Percentiles rank a stretch among this genome's conserved stretches.
These are phyloP conservation scores for Tulasnella sp. DNA, from an alignment of 768 basidiomycete genomes.

Conservation along the genomic window DNA sequence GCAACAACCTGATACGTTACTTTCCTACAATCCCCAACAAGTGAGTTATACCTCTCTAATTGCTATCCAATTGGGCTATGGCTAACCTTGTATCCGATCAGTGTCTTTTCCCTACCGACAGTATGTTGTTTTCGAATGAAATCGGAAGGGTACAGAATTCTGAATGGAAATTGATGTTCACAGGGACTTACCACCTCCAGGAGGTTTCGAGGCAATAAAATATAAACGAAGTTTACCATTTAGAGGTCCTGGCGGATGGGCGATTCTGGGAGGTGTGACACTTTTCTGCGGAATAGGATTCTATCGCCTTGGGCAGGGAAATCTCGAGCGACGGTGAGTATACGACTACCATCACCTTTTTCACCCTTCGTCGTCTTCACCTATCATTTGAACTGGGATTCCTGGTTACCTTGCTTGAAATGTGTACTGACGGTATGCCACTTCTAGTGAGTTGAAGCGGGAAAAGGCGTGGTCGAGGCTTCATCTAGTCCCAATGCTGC, in stretches of 20 bases:
- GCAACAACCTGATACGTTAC: too few species aligned
- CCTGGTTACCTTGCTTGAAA: background rate
- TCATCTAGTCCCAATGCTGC: slow-evolving; percentile 78
- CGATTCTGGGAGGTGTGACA: slow-evolving; percentile 74
- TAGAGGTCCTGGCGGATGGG: slow-evolving; percentile 72
- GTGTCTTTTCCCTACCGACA: slow-evolving; percentile 53
- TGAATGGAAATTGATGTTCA: background rate
- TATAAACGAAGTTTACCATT: slow-evolving; percentile 94
- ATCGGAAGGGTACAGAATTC: background rate
- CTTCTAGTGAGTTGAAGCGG: slow-evolving; percentile 68
- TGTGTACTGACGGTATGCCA: background rate
- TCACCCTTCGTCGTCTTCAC: background rate
- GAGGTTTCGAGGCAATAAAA: slow-evolving; percentile 83
- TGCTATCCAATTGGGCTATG: too few species aligned
- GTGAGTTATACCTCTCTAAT: too few species aligned
- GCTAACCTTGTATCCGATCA: too few species aligned
- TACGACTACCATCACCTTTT: slow-evolving; percentile 19
- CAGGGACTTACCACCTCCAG: slow-evolving; percentile 92
- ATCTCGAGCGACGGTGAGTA: slow-evolving; percentile 79
- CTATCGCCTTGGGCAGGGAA: slow-evolving; percentile 81
- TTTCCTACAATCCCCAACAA: too few species aligned
- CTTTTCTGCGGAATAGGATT: slow-evolving; percentile 83
- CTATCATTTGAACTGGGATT: background rate
- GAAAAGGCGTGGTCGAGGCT: slow-evolving; percentile 95
- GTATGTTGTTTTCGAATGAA: slow-evolving; percentile 29